Evolutionary conservation across 1,284 basidiomycete genomes (phyloP).

Genomic region (Rhodotorula sp.): DNA sequence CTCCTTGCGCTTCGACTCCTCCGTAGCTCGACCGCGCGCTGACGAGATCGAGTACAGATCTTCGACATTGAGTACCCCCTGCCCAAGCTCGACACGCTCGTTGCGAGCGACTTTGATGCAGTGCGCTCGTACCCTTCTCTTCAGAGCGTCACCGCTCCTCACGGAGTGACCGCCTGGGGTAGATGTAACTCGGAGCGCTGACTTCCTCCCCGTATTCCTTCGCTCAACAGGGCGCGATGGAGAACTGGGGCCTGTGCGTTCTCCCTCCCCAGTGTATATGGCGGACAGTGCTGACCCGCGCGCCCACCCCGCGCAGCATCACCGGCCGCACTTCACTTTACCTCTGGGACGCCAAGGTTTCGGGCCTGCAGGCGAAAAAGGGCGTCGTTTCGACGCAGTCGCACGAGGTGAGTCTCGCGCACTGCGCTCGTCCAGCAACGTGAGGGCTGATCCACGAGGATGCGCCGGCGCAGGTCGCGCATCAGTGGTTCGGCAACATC

Average conservation of each 20-base stretch:
- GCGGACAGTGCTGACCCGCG: not conserved
- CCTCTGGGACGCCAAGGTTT: slow-evolving; percentile 64
- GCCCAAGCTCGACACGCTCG: slow-evolving; percentile 52
- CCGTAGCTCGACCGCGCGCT: not conserved
- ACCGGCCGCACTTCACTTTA: slow-evolving; percentile 75
- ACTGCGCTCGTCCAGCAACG: too few species aligned
- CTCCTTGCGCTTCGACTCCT: not conserved
- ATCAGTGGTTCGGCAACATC: slow-evolving; percentile 42
- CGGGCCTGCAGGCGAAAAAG: slow-evolving; percentile 50
- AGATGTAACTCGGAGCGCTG: not conserved
- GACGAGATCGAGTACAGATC: slow-evolving; percentile 28
- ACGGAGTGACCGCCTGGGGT: not conserved
- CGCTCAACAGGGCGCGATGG: slow-evolving; percentile 71
- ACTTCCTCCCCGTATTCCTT: not conserved
- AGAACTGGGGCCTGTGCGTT: slow-evolving; percentile 60
- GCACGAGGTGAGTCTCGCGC: slow-evolving; percentile 47
- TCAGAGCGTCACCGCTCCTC: not conserved
- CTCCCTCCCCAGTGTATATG: too few species aligned
- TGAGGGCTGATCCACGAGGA: not conserved
- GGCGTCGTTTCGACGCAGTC: slow-evolving; percentile 50
- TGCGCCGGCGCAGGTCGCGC: not conserved
- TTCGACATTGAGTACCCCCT: slow-evolving; percentile 53
- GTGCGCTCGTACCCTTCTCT: not conserved
- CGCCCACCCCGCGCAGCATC: slow-evolving; percentile 60
- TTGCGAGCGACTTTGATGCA: slow-evolving; percentile 51